Conservation (phyloP, 2,329 filamentous ascomycete genomes). For the Cercospora zeae-maydis region DNA sequence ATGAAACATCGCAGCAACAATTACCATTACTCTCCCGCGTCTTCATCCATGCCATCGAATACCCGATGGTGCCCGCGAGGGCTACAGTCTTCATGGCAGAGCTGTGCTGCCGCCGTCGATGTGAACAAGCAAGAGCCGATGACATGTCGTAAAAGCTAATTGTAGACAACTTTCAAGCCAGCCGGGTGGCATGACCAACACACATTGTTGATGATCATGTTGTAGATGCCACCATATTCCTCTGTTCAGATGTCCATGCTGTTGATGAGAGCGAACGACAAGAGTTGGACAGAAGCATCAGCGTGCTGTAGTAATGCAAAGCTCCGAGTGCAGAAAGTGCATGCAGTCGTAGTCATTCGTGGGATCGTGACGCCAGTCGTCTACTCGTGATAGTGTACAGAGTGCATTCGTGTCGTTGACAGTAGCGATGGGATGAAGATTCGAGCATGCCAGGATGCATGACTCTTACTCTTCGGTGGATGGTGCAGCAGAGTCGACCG, state of each 20-base stretch:
- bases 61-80: conserved; percentile 27
- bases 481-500: conserved; percentile 28
- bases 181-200: conserved; percentile 29
- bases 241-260: conserved; percentile 20
- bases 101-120: conserved; percentile 15
- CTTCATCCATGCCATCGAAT: conserved; percentile 13
- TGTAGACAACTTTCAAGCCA: conserved; percentile 26
- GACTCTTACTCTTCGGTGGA: conserved; percentile 28
- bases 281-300: conserved; percentile 14
- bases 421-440: conserved; percentile 23
- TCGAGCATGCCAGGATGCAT: conserved; percentile 4
- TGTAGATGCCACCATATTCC: conserved; percentile 27
- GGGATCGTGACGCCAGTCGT: conserved; percentile 28
- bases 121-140: conserved; percentile 11
- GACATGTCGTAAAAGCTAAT: conserved; percentile 22
- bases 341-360: conserved; percentile 26
- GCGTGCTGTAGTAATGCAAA: conserved; percentile 23
- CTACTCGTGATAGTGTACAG: conserved; percentile 29
- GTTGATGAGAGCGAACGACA: conserved; percentile 26
- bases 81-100: conserved; percentile 25
- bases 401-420: conserved; percentile 22
- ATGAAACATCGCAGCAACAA: conserved; percentile 24
- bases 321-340: conserved; percentile 19
- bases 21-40: conserved; percentile 27
- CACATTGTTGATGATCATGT: conserved; percentile 31